Evolutionary conservation across 306 rosid species (phyloP).

Genomic region (Acacia acuminata): DNA sequence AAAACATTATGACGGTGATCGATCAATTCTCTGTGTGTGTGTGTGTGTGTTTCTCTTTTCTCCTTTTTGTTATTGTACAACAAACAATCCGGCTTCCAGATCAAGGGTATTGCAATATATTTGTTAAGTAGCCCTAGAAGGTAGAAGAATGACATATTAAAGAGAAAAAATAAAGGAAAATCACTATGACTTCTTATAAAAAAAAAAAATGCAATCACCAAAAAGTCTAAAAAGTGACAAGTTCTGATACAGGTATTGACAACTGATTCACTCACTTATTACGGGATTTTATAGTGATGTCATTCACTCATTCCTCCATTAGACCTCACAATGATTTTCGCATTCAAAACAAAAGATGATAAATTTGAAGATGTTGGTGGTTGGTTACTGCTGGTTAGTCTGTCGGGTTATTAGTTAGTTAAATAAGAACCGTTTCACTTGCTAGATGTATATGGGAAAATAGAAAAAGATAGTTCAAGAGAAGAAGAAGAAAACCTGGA

Average conservation of each 20-base stretch:
- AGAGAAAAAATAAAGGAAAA: no score
- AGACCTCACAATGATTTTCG: no score
- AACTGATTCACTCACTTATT: no score
- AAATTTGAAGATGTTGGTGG: background rate
- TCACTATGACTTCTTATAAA: no score
- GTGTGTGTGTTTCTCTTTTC: background rate
- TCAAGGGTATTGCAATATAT: background rate
- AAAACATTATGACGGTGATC: background rate
- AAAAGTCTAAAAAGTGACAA: no score
- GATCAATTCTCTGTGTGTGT: no score
- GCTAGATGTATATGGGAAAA: background rate
- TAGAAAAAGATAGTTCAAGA: background rate
- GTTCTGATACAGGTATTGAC: no score
- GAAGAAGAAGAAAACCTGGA: conserved; percentile 41
- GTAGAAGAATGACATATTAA: background rate
- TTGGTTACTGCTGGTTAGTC: background rate
- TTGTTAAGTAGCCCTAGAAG: background rate
- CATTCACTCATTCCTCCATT: no score
- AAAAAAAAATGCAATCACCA: no score
- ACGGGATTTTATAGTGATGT: no score
- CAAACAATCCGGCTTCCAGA: background rate
- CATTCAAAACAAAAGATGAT: background rate
- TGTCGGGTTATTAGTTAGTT: background rate
- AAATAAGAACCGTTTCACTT: background rate
- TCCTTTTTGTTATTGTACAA: background rate